Evolutionary conservation across 306 rosid genomes (phyloP), one percentile per base, ranked within the genome.

Genomic region (Inga oerstediana): DNA sequence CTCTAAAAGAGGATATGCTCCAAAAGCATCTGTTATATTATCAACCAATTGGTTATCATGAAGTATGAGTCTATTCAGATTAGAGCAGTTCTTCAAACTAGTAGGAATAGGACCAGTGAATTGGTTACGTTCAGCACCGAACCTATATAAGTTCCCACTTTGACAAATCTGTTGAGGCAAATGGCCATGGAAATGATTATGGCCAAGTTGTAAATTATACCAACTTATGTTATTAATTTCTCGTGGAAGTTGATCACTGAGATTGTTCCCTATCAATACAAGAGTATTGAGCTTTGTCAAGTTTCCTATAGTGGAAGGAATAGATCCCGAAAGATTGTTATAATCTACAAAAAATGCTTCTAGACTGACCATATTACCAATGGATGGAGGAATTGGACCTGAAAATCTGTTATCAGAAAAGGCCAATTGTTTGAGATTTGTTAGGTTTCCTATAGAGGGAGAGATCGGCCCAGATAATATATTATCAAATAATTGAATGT

Each of bases 1-100:
- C 3, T 16, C 4, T 69, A 87, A 66, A 35, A 44, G 20, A 15
- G 84, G 84, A 81, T 77, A 83, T 4, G 62, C 61, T 6, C 87
- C 84, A 64, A 82, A 79, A 61, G 35, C 80, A 4, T 82, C 43
- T 15, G 84, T 35, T 62, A 89, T 80, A 56, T 89, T 65, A 80
- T 82, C 89, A 45, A 24, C 35, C 0, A 87, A 8, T 10, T 78
- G 87, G 75, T 87, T 87, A 39, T 44, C 46, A 0, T 78, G 82
- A 17, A 87, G 76, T 67, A 83, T 71, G n/a, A 85, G 15, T 79
- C 89, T 78, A 2, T 2, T 0, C 44, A 79, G 76, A 37, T 73
- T 74, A 0, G 72, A 19, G 22, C 81, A 84, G 46, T 84, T 69
- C 61, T 80, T 84, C 75, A 84, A 46, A n/a, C 84, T 84, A 10